A percentile compares a stretch with the other conserved stretches of the same genome.
Conservation (phyloP, 176 grass and related monocot species). For the Alloteropsis semialata region DNA sequence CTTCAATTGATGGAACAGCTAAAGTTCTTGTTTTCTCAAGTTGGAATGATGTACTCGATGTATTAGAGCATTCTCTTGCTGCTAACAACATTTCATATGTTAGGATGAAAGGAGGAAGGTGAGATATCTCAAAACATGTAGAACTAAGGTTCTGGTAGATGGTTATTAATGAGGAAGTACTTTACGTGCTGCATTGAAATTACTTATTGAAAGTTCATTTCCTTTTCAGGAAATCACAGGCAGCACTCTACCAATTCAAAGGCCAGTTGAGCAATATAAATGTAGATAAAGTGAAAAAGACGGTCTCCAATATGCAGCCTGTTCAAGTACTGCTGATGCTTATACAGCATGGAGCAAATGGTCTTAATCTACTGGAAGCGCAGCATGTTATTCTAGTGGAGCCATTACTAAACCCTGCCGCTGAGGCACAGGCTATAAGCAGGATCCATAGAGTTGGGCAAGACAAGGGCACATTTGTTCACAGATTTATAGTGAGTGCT, state of each 20-base stretch:
- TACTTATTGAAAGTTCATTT: conserved; percentile 5
- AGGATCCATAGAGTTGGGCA: conserved; percentile 94
- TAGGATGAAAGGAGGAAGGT: conserved; percentile 99
- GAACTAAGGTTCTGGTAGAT: conserved; percentile 5
- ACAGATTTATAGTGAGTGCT: conserved; percentile 74
- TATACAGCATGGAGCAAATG: conserved; percentile 85
- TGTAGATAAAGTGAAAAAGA: conserved; percentile 32
- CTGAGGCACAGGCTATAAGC: conserved; percentile 91
- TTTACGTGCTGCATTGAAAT: conserved; percentile 19
- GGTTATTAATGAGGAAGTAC: not conserved
- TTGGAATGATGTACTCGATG: conserved; percentile 95
- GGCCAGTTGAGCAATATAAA: conserved; percentile 37
- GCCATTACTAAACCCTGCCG: conserved; percentile 80
- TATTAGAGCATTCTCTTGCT: conserved; percentile 78
- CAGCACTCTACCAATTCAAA: conserved; percentile 87
- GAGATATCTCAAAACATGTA: conserved; percentile 16
- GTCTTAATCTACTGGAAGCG: conserved; percentile 98
- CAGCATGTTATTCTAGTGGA: conserved; percentile 90
- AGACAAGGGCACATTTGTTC: conserved; percentile 87
- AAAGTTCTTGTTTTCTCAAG: conserved; percentile 96
- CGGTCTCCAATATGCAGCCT: conserved; percentile 25
- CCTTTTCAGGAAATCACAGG: conserved; percentile 73
- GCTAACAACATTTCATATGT: conserved; percentile 73
- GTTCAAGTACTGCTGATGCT: conserved; percentile 92
- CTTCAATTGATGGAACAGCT: conserved; percentile 56